Conservation (phyloP, 2,329 filamentous ascomycete genomes). For the Pseudogymnoascus sp. region DNA sequence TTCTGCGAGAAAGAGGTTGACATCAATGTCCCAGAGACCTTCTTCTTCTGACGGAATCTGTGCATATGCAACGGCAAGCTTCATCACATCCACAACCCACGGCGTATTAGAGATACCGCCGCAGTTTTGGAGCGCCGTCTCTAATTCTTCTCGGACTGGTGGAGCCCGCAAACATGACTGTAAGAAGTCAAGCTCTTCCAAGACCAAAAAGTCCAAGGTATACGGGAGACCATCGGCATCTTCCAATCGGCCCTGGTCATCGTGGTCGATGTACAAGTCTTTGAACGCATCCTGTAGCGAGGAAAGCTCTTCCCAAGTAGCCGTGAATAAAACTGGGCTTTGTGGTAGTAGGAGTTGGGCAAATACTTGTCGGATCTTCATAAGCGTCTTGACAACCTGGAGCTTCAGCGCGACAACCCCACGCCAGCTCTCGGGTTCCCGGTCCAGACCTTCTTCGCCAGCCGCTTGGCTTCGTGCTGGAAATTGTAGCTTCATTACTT, state of each 20-base stretch:
- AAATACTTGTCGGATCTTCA: slow-evolving; percentile 82
- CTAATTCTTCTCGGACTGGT: slow-evolving; percentile 82
- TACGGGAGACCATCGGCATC: slow-evolving; percentile 89
- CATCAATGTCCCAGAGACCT: slow-evolving; percentile 91
- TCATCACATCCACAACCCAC: slow-evolving; percentile 85
- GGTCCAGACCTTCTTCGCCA: slow-evolving; percentile 42
- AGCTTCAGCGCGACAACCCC: slow-evolving; percentile 80
- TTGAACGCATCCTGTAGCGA: slow-evolving; percentile 65
- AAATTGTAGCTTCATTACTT: slow-evolving; percentile 64
- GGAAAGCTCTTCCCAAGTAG: slow-evolving; percentile 81
- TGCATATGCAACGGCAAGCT: slow-evolving; percentile 73
- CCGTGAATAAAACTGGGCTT: slow-evolving; percentile 72
- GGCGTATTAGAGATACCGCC: slow-evolving; percentile 53
- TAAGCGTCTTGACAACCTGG: slow-evolving; percentile 86
- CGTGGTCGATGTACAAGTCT: slow-evolving; percentile 75
- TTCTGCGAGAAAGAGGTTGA: slow-evolving; percentile 90
- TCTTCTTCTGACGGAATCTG: slow-evolving; percentile 91
- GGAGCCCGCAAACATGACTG: slow-evolving; percentile 83
- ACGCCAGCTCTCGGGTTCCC: slow-evolving; percentile 62
- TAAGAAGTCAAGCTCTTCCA: slow-evolving; percentile 92
- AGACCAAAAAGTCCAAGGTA: slow-evolving; percentile 83
- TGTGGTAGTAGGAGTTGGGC: slow-evolving; percentile 73
- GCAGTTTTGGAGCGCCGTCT: slow-evolving; percentile 60
- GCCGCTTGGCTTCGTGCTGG: slow-evolving; percentile 49
- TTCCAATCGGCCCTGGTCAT: slow-evolving; percentile 79